Conservation (phyloP, 1,284 basidiomycete genomes). For the Cystobasidium pallidum region DNA sequence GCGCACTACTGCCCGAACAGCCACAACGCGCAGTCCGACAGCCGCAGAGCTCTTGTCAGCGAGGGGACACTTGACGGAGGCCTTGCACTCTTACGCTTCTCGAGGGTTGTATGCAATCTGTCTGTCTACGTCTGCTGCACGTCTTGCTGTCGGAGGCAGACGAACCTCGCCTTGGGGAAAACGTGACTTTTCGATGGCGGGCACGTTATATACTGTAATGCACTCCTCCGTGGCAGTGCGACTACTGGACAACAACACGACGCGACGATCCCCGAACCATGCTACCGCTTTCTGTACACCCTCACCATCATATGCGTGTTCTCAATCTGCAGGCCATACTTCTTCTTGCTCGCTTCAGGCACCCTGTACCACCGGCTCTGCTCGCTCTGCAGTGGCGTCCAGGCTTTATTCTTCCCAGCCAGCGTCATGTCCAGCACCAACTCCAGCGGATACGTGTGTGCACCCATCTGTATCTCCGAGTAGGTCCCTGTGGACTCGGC, state of each 20-base stretch:
- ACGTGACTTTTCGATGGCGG: no score
- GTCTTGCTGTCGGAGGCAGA: no score
- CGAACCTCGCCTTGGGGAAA: no score
- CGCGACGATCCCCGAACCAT: slow-evolving; percentile 43
- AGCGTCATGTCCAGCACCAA: slow-evolving; percentile 53
- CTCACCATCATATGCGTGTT: slow-evolving; percentile 59
- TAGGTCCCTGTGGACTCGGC: slow-evolving; percentile 58
- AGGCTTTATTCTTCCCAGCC: slow-evolving; percentile 44
- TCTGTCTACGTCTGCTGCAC: no score
- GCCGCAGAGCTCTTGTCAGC: not conserved
- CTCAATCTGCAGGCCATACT: slow-evolving; percentile 58
- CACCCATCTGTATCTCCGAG: slow-evolving; percentile 52
- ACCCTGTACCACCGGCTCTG: slow-evolving; percentile 58
- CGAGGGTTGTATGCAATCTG: no score
- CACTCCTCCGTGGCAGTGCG: not conserved
- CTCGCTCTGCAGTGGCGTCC: slow-evolving; percentile 55
- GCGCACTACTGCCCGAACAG: no score
- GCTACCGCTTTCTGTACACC: slow-evolving; percentile 54
- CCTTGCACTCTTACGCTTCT: no score
- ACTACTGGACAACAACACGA: not conserved
- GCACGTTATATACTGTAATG: no score
- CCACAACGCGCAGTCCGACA: not conserved
- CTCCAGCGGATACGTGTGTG: slow-evolving; percentile 54
- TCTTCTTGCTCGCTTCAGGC: slow-evolving; percentile 53
- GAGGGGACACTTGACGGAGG: no score